A percentile compares a stretch with the other conserved stretches of the same genome.
phyloP scores from a whole-genome alignment of 139 green algal genomes.

The Desmodesmus armatus region DNA sequence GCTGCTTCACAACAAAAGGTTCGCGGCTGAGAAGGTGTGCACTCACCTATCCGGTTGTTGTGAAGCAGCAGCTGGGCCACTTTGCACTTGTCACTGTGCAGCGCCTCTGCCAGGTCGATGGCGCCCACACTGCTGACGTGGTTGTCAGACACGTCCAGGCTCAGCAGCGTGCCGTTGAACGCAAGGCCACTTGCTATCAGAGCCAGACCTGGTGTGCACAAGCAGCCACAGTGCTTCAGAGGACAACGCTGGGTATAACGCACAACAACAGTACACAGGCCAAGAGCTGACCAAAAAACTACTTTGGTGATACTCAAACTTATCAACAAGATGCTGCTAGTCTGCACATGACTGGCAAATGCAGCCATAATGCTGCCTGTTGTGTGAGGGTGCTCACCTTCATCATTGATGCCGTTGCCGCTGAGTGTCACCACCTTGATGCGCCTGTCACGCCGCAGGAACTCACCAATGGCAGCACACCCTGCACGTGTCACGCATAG shows the following conservation, averaged over 20 bases:
- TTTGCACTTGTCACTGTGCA: slow-evolving; percentile 27
- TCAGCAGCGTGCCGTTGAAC: slow-evolving; percentile 13
- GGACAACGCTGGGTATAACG: neutral
- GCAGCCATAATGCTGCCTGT: neutral
- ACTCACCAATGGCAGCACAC: slow-evolving; percentile 41
- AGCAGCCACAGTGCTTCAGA: neutral
- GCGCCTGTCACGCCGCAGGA: slow-evolving; percentile 36
- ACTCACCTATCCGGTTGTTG: slow-evolving; percentile 53
- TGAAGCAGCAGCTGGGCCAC: slow-evolving; percentile 44
- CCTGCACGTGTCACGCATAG: neutral
- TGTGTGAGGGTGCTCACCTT: slow-evolving; percentile 9
- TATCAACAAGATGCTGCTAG: neutral
- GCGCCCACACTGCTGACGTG: slow-evolving; percentile 32
- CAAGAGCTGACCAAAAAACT: too few relatives aligned
- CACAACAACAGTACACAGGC: neutral
- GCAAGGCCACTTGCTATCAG: slow-evolving; percentile 31
- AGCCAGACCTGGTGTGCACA: neutral
- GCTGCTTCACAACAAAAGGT: slow-evolving; percentile 47
- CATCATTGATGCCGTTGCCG: slow-evolving; percentile 26
- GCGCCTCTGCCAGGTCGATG: slow-evolving; percentile 32
- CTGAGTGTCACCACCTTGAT: slow-evolving; percentile 36
- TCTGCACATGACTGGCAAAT: neutral
- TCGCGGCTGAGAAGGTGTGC: neutral
- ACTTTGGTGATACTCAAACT: neutral
- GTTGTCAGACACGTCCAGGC: slow-evolving; percentile 52